Conservation (phyloP, 129 eudicot genomes). For the Lactuca sativa region DNA sequence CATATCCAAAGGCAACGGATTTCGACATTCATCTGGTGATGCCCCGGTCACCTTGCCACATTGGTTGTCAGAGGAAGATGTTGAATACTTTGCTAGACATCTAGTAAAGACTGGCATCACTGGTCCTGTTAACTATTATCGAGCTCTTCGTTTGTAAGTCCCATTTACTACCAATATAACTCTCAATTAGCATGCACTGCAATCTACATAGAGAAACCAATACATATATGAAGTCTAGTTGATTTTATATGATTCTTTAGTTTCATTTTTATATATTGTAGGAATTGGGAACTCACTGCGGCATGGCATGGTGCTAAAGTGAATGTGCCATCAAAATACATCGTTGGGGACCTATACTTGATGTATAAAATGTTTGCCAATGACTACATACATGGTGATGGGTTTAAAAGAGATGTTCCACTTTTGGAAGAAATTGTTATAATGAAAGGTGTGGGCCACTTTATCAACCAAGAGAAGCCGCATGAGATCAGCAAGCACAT, state of each 20-base stretch:
- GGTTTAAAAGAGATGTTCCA: slow-evolving; percentile 57
- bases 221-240: too few relatives aligned
- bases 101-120: slow-evolving; percentile 22
- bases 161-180: too few relatives aligned
- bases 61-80: slow-evolving; percentile 61
- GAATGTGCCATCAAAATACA: slow-evolving; percentile 58
- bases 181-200: too few relatives aligned
- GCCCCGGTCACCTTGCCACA: slow-evolving; percentile 42
- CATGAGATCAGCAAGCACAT: slow-evolving; percentile 56
- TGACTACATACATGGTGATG: slow-evolving; percentile 51
- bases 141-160: slow-evolving; percentile 29
- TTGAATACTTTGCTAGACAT: slow-evolving; percentile 36
- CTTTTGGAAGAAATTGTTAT: slow-evolving; percentile 55
- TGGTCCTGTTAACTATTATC: slow-evolving; percentile 29
- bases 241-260: too few relatives aligned
- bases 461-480: slow-evolving; percentile 61
- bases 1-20: slow-evolving; percentile 43
- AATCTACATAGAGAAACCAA: too few relatives aligned
- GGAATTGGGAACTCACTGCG: slow-evolving; percentile 46
- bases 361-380: slow-evolving; percentile 50
- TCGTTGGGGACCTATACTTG: slow-evolving; percentile 58
- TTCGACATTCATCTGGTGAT: slow-evolving; percentile 27
- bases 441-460: slow-evolving; percentile 61
- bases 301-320: slow-evolving; percentile 56
- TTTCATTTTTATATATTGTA: slow-evolving; percentile 7